Evolutionary conservation across 208 protist species (phyloP).

Genomic region (Acanthamoeba lugdunensis): DNA sequence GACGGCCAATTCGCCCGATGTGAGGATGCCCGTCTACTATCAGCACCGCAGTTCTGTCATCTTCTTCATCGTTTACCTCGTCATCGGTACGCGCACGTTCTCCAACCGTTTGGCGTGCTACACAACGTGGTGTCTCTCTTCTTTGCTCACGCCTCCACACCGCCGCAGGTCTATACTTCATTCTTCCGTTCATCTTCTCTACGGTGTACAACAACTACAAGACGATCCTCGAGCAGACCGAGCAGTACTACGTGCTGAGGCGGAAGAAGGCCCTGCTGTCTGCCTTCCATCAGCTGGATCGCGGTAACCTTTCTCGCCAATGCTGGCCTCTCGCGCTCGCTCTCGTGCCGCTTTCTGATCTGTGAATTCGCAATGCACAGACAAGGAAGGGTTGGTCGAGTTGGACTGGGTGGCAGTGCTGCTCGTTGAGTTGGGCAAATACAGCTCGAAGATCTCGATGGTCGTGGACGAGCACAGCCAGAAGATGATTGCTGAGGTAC

Average conservation of each 20-base stretch:
- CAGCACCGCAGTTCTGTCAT: constrained; percentile 28
- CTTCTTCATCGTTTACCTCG: constrained; percentile 54
- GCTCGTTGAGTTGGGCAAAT: constrained; percentile 48
- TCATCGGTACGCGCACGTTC: neutral
- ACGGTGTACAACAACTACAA: constrained; percentile 67
- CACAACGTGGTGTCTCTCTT: too few species aligned
- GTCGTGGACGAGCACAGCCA: constrained; percentile 32
- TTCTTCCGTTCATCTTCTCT: constrained; percentile 56
- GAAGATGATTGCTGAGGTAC: constrained; percentile 5
- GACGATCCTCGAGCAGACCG: constrained; percentile 39
- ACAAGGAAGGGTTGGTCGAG: constrained; percentile 4
- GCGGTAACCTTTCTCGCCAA: neutral
- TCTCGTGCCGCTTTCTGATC: neutral
- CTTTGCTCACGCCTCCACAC: too few species aligned
- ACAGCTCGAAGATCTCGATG: constrained; percentile 57
- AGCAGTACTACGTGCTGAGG: constrained; percentile 24
- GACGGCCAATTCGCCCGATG: constrained; percentile 35
- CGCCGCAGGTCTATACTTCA: constrained; percentile 23
- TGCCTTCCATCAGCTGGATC: constrained; percentile 30
- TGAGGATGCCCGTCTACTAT: constrained; percentile 56
- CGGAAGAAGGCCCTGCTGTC: constrained; percentile 10
- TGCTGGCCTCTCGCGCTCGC: neutral
- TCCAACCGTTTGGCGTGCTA: too few species aligned
- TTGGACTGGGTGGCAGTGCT: constrained; percentile 42
- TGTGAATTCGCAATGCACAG: neutral